A percentile compares a stretch with the other conserved stretches of the same genome.
phyloP scores from a whole-genome alignment of 148 eudicot species.

The Rhododendron molle region DNA sequence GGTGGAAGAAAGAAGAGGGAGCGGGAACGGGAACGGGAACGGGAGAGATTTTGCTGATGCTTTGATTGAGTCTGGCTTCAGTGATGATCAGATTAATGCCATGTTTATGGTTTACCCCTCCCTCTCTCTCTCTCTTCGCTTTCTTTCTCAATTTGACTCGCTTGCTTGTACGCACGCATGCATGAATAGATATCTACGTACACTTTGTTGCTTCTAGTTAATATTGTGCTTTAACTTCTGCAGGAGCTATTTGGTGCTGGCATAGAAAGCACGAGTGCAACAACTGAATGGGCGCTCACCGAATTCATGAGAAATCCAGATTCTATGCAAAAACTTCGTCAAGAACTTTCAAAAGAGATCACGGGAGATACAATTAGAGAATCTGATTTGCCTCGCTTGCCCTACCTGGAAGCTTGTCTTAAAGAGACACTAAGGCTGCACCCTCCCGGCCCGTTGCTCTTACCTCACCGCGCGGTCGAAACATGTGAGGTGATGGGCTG shows the following conservation, averaged over 20 bases:
- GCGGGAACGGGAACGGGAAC: too few relatives aligned
- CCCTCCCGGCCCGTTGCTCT: constrained; percentile 7
- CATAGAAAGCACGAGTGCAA: constrained; percentile 1
- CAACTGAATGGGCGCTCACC: constrained; percentile 4
- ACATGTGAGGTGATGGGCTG: constrained; percentile 5
- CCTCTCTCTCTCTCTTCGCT: not conserved
- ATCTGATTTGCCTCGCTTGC: not conserved
- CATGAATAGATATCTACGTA: not conserved
- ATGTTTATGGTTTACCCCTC: not conserved
- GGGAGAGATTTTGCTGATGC: not conserved
- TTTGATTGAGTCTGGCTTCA: not conserved
- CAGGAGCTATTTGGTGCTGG: constrained; percentile 9
- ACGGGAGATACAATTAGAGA: not conserved
- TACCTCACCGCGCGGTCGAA: constrained; percentile 10
- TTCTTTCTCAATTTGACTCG: not conserved
- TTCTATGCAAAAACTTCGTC: not conserved
- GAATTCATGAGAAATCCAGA: not conserved
- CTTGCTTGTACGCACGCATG: not conserved
- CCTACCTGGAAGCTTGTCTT: constrained; percentile 8
- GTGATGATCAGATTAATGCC: constrained; percentile 1
- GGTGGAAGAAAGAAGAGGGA: constrained; percentile 7
- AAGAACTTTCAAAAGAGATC: constrained; percentile 4
- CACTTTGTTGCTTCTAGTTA: not conserved
- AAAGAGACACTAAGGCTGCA: constrained; percentile 13
- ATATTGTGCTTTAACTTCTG: too few relatives aligned